These are phyloP conservation scores for Amyloporia xantha DNA, from an alignment of 768 basidiomycete genomes.

Conservation along the genomic window DNA sequence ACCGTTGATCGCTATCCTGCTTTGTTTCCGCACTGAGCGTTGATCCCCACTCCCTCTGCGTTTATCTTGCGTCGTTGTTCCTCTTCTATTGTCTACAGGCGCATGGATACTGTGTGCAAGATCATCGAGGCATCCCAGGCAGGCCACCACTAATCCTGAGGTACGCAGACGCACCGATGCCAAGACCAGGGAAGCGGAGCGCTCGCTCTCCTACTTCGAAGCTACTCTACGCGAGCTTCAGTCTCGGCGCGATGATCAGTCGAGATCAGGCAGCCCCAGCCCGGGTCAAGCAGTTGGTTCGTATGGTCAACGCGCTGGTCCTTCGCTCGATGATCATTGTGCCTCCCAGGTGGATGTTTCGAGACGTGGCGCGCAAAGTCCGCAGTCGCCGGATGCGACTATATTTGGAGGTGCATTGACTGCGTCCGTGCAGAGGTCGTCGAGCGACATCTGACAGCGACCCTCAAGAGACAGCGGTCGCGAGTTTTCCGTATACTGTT, in stretches of 20 bases:
- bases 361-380: conserved; percentile 16
- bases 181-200: conserved; percentile 82
- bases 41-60: too few relatives aligned
- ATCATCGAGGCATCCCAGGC: conserved; percentile 80
- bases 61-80: too few relatives aligned
- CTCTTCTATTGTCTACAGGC: conserved; percentile 78
- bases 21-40: conserved; percentile 42
- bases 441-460: too few relatives aligned
- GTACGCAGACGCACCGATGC: conserved; percentile 76
- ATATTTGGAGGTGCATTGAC: too few relatives aligned
- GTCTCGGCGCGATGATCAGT: conserved; percentile 51
- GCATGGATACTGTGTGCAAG: conserved; percentile 90
- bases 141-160: conserved; percentile 82
- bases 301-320: conserved; percentile 16
- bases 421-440: too few relatives aligned
- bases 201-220: conserved; percentile 81
- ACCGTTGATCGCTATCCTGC: conserved; percentile 42
- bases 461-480: too few relatives aligned
- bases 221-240: conserved; percentile 79
- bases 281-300: conserved; percentile 15
- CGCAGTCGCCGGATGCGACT: conserved; percentile 21
- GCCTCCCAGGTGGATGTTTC: conserved; percentile 9
- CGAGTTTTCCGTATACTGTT: too few relatives aligned
- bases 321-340: conserved; percentile 6
- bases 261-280: conserved; percentile 39